Conservation (phyloP, 2,329 filamentous ascomycete species). For the Penicillium sp. region DNA sequence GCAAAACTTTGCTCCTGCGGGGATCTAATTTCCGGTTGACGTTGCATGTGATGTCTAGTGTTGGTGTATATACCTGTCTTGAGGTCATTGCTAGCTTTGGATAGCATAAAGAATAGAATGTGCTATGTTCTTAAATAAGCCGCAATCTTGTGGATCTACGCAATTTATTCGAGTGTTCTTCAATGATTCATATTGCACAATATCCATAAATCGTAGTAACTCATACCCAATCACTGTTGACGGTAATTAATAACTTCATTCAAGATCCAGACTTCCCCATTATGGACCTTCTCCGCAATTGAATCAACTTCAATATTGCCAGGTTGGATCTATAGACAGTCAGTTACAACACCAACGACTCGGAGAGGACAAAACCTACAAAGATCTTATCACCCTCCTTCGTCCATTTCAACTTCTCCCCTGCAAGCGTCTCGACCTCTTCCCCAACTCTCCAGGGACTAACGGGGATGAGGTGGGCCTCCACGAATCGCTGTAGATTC, state of each 20-base stretch:
- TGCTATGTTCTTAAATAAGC: background rate
- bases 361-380: conserved; percentile 48
- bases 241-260: conserved; percentile 59
- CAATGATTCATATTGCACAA: background rate
- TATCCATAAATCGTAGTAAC: conserved; percentile 10
- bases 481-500: conserved; percentile 78
- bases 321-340: conserved; percentile 56
- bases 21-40: conserved; percentile 12
- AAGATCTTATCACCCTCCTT: conserved; percentile 60
- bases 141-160: background rate
- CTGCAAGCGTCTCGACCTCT: conserved; percentile 66
- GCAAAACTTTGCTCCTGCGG: conserved; percentile 41
- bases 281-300: conserved; percentile 72
- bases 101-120: conserved; percentile 12
- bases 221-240: conserved; percentile 15
- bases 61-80: conserved; percentile 12
- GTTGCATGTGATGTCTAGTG: background rate
- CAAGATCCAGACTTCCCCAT: conserved; percentile 84
- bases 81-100: conserved; percentile 6
- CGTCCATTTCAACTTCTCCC: conserved; percentile 80
- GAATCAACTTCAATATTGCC: conserved; percentile 73
- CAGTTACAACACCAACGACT: background rate
- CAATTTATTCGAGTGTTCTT: background rate
- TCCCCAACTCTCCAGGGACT: conserved; percentile 72
- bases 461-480: conserved; percentile 73